phyloP scores from a whole-genome alignment of 1,139 yeast genomes.

The Kodamaea arcana region DNA sequence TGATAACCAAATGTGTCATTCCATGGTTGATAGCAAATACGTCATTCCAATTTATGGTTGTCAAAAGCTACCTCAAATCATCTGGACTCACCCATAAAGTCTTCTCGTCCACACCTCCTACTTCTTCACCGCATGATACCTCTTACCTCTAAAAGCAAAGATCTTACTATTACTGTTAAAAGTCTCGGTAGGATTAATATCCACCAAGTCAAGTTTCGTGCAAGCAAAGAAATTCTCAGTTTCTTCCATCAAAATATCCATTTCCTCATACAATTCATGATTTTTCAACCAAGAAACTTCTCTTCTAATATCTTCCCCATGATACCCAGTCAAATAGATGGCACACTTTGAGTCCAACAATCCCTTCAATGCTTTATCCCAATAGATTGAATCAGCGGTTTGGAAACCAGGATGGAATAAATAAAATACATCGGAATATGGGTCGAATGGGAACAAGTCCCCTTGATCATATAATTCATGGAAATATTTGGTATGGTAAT shows the following conservation, averaged over 20 bases:
- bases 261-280: slow-evolving; percentile 57
- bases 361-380: slow-evolving; percentile 83
- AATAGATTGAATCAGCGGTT: slow-evolving; percentile 74
- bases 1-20: no score
- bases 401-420: slow-evolving; percentile 94
- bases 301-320: slow-evolving; percentile 62
- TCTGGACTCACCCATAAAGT: no score
- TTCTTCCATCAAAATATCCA: slow-evolving; percentile 78
- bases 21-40: no score
- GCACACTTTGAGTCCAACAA: slow-evolving; percentile 91
- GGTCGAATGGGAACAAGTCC: slow-evolving; percentile 96
- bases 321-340: slow-evolving; percentile 85
- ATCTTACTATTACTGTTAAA: slow-evolving; percentile 87
- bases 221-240: slow-evolving; percentile 72
- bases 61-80: no score
- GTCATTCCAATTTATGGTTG: no score
- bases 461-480: slow-evolving; percentile 86
- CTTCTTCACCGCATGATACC: slow-evolving; percentile 75
- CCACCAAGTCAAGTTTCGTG: slow-evolving; percentile 92
- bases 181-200: slow-evolving; percentile 84
- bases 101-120: no score
- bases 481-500: slow-evolving; percentile 87
- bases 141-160: slow-evolving; percentile 92
- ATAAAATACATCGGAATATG: slow-evolving; percentile 88
- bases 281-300: slow-evolving; percentile 73